Evolutionary conservation across 106 monocot species (phyloP).

Genomic region (Xerophyta viscosa): DNA sequence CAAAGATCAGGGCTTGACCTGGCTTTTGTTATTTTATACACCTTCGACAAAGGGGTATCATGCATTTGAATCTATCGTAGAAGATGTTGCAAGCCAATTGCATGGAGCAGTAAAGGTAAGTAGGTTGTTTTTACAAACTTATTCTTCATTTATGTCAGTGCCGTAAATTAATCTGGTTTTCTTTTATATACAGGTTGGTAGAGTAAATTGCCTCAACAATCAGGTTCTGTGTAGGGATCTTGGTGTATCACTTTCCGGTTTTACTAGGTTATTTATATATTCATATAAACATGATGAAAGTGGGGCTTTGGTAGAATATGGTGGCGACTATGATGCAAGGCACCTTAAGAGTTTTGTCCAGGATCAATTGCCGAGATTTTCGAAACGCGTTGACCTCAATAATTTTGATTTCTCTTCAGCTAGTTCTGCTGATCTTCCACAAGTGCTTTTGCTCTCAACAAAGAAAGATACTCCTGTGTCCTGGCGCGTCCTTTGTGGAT

Average conservation of each 20-base stretch:
- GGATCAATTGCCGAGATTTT: constrained; percentile 74
- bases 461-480: constrained; percentile 83
- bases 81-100: constrained; percentile 54
- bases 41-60: constrained; percentile 40
- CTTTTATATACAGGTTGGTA: constrained; percentile 46
- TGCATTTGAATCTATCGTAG: constrained; percentile 46
- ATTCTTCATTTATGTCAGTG: background rate
- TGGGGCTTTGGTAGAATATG: constrained; percentile 65
- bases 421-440: constrained; percentile 40
- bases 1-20: constrained; percentile 70
- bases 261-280: constrained; percentile 53
- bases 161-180: no score
- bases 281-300: constrained; percentile 40
- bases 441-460: constrained; percentile 73
- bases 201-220: constrained; percentile 65
- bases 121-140: background rate
- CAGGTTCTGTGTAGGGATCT: constrained; percentile 61
- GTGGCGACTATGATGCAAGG: constrained; percentile 37
- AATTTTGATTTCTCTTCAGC: constrained; percentile 44
- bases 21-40: constrained; percentile 68
- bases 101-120: constrained; percentile 69
- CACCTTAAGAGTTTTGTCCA: constrained; percentile 67
- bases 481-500: constrained; percentile 85
- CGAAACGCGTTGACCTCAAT: constrained; percentile 44
- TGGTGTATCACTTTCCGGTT: constrained; percentile 33